Evolutionary conservation across 129 eudicot species (phyloP).

Genomic region (Pittosporum tobira): DNA sequence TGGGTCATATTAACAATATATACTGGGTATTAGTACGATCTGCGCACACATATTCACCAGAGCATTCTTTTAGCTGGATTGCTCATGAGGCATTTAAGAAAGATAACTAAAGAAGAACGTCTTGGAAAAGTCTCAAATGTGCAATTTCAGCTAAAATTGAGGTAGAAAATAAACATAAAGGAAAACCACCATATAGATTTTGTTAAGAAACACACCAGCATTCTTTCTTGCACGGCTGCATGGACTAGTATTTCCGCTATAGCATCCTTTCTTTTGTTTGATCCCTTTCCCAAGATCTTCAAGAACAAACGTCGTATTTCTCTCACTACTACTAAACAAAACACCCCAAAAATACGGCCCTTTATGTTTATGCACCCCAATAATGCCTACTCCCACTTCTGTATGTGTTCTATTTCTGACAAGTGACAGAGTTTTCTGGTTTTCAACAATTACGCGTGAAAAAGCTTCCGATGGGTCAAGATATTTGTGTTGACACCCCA

Average conservation of each 20-base stretch:
- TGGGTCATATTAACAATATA: not conserved
- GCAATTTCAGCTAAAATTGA: slow-evolving; percentile 4
- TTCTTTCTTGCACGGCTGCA: slow-evolving; percentile 44
- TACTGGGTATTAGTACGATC: no score
- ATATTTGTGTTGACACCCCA: slow-evolving; percentile 60
- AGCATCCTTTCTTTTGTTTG: slow-evolving; percentile 78
- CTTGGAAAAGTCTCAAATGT: not conserved
- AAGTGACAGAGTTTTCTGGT: slow-evolving; percentile 36
- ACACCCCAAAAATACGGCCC: slow-evolving; percentile 84
- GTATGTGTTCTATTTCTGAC: slow-evolving; percentile 43
- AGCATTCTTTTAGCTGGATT: no score
- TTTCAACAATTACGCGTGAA: slow-evolving; percentile 36
- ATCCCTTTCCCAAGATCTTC: slow-evolving; percentile 80
- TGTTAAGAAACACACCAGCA: slow-evolving; percentile 1
- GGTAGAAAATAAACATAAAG: not conserved
- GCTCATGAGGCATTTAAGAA: not conserved
- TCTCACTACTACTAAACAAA: slow-evolving; percentile 41
- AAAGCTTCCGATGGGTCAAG: slow-evolving; percentile 66
- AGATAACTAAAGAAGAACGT: not conserved
- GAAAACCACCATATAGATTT: not conserved
- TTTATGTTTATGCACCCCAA: slow-evolving; percentile 46
- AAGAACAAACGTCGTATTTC: slow-evolving; percentile 58
- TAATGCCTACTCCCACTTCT: slow-evolving; percentile 73
- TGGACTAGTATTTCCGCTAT: slow-evolving; percentile 44
- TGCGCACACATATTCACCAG: no score